These are phyloP conservation scores for Zygosaccharomyces pseudobailii DNA, from an alignment of 1,139 yeast genomes.

Conservation along the genomic window DNA sequence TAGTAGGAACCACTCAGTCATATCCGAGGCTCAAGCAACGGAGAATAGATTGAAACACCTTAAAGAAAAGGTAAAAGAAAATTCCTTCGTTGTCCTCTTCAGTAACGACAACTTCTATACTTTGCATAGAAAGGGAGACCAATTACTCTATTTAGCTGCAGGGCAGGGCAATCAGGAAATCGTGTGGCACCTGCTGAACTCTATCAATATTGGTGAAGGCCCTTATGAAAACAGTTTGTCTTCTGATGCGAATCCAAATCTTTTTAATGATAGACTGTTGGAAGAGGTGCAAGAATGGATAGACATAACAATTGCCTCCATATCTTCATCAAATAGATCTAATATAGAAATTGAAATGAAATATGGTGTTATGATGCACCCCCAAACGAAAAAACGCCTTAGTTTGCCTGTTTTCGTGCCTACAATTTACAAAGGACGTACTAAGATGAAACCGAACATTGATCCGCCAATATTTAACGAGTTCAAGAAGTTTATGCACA, in stretches of 20 bases:
- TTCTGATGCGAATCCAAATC: slow-evolving; percentile 36
- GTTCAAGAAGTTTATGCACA: background rate
- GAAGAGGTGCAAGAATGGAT: slow-evolving; percentile 1
- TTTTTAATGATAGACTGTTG: background rate
- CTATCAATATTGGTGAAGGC: slow-evolving; percentile 63
- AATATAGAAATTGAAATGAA: slow-evolving; percentile 1
- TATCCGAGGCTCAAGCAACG: slow-evolving; percentile 61
- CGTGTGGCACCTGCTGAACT: slow-evolving; percentile 73
- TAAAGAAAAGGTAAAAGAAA: slow-evolving; percentile 41
- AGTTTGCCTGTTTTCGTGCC: background rate
- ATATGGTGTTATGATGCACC: slow-evolving; percentile 1
- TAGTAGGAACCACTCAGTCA: no score
- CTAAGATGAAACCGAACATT: slow-evolving; percentile 2
- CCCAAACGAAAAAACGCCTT: background rate
- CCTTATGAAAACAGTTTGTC: slow-evolving; percentile 52
- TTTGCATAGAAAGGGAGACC: slow-evolving; percentile 48
- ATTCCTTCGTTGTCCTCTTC: slow-evolving; percentile 61
- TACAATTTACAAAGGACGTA: background rate
- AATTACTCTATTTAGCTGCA: slow-evolving; percentile 59
- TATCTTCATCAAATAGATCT: background rate
- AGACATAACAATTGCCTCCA: background rate
- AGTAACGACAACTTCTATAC: slow-evolving; percentile 82
- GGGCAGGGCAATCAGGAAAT: slow-evolving; percentile 48
- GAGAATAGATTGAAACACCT: slow-evolving; percentile 50
- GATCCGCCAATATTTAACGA: background rate